Percentiles rank a stretch among this genome's conserved stretches.
These are phyloP conservation scores for Magnaporthiopsis rhizophila DNA, from an alignment of 2,329 filamentous ascomycete species.

Conservation along the genomic window DNA sequence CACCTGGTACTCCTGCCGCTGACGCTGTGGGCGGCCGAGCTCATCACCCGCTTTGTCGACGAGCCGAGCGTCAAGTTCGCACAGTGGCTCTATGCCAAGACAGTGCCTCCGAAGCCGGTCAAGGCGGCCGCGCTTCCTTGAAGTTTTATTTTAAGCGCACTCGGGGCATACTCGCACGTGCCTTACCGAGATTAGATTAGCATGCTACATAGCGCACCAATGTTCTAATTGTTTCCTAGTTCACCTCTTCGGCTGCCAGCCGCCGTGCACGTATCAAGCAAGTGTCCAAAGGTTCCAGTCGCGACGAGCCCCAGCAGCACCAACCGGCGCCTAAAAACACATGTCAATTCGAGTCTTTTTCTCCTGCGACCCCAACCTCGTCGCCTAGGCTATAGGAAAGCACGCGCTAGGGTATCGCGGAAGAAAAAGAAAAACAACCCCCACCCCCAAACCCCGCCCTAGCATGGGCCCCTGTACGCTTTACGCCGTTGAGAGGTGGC, in stretches of 20 bases:
- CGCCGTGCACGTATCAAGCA: not conserved
- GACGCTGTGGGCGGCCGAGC: conserved; percentile 50
- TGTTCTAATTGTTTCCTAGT: not conserved
- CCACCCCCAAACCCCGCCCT: not conserved
- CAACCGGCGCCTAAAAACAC: not conserved
- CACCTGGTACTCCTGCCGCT: conserved; percentile 53
- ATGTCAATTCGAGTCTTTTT: not conserved
- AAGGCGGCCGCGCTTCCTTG: not conserved
- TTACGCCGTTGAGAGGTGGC: not conserved
- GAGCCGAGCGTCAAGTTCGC: conserved; percentile 52
- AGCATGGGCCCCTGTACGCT: not conserved
- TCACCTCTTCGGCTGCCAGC: not conserved
- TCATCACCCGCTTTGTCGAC: conserved; percentile 48
- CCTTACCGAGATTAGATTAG: not conserved
- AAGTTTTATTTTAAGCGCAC: not conserved
- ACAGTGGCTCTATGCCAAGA: conserved; percentile 45
- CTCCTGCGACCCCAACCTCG: not conserved
- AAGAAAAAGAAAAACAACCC: not conserved
- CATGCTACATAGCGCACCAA: not conserved
- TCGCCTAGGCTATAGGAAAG: not conserved
- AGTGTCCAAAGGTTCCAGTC: not conserved
- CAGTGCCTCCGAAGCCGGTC: conserved; percentile 4
- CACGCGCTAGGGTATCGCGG: not conserved
- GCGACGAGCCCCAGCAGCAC: too few relatives aligned
- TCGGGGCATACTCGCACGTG: not conserved